These are phyloP conservation scores for sunflower (Helianthus annuus) DNA, from an alignment of 129 eudicot genomes.

Conservation along the genomic window DNA sequence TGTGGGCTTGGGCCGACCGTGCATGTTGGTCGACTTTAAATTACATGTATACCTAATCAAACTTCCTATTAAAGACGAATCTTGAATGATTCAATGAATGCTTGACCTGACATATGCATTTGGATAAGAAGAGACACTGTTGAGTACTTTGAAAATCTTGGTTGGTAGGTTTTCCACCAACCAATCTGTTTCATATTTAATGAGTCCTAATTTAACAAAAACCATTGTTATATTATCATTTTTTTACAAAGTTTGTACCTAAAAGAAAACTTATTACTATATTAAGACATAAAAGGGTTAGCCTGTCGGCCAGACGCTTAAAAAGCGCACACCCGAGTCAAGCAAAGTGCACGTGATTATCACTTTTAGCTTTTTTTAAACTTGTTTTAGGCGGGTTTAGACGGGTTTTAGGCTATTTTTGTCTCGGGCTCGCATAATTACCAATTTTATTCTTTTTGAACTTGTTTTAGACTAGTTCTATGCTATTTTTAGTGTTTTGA, in stretches of 20 bases:
- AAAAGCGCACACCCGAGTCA: too few species aligned
- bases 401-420: too few species aligned
- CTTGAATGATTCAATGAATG: slow-evolving; percentile 35
- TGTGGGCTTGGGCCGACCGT: slow-evolving; percentile 12
- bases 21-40: slow-evolving; percentile 7
- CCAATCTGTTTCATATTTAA: slow-evolving; percentile 22
- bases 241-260: neutral
- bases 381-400: too few species aligned
- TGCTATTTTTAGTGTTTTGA: too few species aligned
- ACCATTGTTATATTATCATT: neutral
- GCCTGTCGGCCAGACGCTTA: too few species aligned
- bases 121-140: slow-evolving; percentile 20
- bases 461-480: too few species aligned
- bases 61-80: slow-evolving; percentile 12
- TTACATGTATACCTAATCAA: slow-evolving; percentile 28
- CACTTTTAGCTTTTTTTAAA: too few species aligned
- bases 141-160: slow-evolving; percentile 20
- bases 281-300: too few species aligned
- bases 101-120: slow-evolving; percentile 26
- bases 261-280: neutral
- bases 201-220: neutral
- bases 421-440: too few species aligned
- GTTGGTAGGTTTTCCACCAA: slow-evolving; percentile 36
- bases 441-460: too few species aligned
- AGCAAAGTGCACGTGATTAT: too few species aligned